Base-by-base conservation (phyloP, 768 basidiomycete species). In the Pisolithus albus region DNA sequence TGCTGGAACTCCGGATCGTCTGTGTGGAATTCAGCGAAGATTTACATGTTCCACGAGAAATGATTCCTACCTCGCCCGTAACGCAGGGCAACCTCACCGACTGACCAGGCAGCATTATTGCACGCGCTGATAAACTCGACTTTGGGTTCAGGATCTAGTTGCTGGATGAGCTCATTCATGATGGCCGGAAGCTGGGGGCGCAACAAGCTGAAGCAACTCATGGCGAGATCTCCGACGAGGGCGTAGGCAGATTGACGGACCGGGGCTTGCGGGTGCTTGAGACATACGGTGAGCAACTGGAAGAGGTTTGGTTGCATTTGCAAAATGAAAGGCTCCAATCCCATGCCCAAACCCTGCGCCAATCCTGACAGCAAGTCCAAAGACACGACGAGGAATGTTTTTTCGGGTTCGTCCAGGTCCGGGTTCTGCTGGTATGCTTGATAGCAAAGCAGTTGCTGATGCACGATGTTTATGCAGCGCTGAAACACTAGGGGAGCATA, bases 21-120 rank as follows among this genome's bases (percentile, higher is more conserved):
- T 86, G 57, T 7, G 40, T 56, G 52, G 30, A 51, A 42, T 53
- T 23, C 21, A 46, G 13, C 37, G 47, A 51, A 56, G 34, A 51
- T 51, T 26, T 18, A 15, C 44, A 38, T 39, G 43, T 51, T 47
- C 44, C 13, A 7, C 47, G 16, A 19, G 11, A 18, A 41, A 19
- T 4, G 59, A 49, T 28, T 49, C 49, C 51, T 63, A 88, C 89
- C 86, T 57, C 82, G 75, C 48, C 92, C 89, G 64, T 90, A 93
- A 44, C 92, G 89, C 55, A 99, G 71, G 7, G 96, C 92, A 30
- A 99, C 92, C 69, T 99, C 96, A 41, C 96, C 96, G 26, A 96
- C 93, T n/a, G 92, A 93, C 96, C 96, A 99, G 1, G 95, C 95
- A 9, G 96, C 96, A 64, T 99, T 99, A 70, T 99, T 99, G 67